phyloP scores from a whole-genome alignment of 2,329 filamentous ascomycete genomes.

The Passalora sequoiae region DNA sequence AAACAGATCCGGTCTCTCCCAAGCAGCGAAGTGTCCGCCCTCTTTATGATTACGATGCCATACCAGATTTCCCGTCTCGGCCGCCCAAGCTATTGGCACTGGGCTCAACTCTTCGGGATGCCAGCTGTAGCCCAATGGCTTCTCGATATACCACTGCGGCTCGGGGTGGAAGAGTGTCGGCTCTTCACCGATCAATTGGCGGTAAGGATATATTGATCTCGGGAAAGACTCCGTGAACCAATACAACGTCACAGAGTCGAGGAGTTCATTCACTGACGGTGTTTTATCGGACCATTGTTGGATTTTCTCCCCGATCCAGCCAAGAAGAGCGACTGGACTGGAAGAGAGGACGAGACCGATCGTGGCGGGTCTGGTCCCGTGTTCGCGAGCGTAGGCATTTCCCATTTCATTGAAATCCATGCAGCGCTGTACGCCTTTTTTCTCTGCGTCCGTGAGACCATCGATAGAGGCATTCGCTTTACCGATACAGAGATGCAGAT shows the following conservation, averaged over 20 bases:
- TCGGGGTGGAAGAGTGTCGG: conserved; percentile 27
- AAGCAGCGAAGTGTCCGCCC: conserved; percentile 39
- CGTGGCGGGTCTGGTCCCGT: conserved; percentile 52
- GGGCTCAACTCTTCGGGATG: conserved; percentile 42
- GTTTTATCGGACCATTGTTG: conserved; percentile 49
- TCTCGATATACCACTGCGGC: conserved; percentile 28
- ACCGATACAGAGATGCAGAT: conserved; percentile 22
- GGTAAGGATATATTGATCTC: conserved; percentile 47
- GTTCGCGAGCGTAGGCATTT: conserved; percentile 48
- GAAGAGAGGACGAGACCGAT: conserved; percentile 51
- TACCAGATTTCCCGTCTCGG: conserved; percentile 38
- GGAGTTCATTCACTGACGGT: conserved; percentile 40
- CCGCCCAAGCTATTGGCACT: conserved; percentile 36
- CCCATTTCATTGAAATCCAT: conserved; percentile 34
- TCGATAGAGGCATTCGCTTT: conserved; percentile 7
- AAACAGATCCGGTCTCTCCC: conserved; percentile 30
- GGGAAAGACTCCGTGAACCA: conserved; percentile 48
- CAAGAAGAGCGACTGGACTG: conserved; percentile 51
- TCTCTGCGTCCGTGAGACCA: conserved; percentile 19
- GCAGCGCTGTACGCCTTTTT: conserved; percentile 21
- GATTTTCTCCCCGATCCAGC: conserved; percentile 57
- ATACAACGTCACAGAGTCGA: conserved; percentile 50
- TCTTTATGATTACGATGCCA: conserved; percentile 37
- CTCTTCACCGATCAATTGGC: conserved; percentile 30
- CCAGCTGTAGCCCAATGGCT: conserved; percentile 43